Conservation (phyloP, 108 stramenopile genomes). For the Skeletonema marinoi region DNA sequence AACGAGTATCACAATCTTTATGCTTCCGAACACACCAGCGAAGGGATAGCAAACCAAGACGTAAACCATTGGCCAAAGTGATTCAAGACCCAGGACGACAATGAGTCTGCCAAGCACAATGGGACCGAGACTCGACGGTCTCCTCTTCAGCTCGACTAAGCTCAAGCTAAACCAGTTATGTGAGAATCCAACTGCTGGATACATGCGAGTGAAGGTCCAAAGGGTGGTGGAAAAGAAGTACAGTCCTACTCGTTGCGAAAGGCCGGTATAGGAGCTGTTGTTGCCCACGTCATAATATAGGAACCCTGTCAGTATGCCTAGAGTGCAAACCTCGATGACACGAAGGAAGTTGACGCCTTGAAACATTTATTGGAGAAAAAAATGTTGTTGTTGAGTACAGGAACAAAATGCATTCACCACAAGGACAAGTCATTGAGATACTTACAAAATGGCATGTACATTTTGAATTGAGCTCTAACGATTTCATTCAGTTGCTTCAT, state of each 20-base stretch:
- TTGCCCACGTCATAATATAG: slow-evolving; percentile 11
- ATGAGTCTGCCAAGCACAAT: not conserved
- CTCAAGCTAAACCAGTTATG: not conserved
- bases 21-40: slow-evolving; percentile 2
- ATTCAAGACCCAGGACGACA: not conserved
- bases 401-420: too few species aligned
- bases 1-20: not conserved
- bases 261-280: not conserved
- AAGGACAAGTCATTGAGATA: too few species aligned
- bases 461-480: too few species aligned
- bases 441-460: too few species aligned
- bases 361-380: not conserved
- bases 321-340: slow-evolving; percentile 15
- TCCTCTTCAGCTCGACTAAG: not conserved
- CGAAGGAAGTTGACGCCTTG: not conserved
- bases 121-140: too few species aligned
- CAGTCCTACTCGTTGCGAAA: not conserved
- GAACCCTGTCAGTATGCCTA: slow-evolving; percentile 1
- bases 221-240: slow-evolving; percentile 11
- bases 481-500: too few species aligned
- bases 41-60: slow-evolving; percentile 11
- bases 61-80: slow-evolving; percentile 8
- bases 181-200: not conserved
- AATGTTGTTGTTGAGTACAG: not conserved
- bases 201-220: slow-evolving; percentile 14